Evolutionary conservation across 257 asterid species (phyloP), one percentile per base, ranked within the genome.

Genomic region (Primulina huaijiensis): DNA sequence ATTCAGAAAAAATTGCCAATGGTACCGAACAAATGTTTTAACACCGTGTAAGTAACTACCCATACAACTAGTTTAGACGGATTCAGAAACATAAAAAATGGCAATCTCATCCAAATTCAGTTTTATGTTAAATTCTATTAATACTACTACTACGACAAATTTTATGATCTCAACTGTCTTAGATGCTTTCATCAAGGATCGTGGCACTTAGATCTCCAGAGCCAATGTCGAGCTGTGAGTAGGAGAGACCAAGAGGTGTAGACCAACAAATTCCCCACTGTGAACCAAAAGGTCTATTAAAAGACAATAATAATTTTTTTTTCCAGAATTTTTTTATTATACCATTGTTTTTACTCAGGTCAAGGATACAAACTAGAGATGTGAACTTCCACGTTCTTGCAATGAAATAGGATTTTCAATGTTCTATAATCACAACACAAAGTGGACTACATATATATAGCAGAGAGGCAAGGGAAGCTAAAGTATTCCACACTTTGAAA

Each of bases 171-270:
- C 52, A 40, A 50, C 53, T 11, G n/a, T 50, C 16, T 50, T 5
- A 50, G 8, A 50, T 50, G 21, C 21, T 50, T 14, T 50, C 57
- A 50, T 14, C 56, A 16, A 23, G 61, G 34, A n/a, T 46, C 16
- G 25, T 1, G 8, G 61, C 61, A 74, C 95, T 83, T 81, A 90
- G 96, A 37, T 69, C 31, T 70, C 94, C 97, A 10, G 88, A 73
- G 60, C 89, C 97, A 52, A 88, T 53, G 27, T 68, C 40, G 75
- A 90, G 85, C 72, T 90, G 82, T 0, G 87, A 86, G 73, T 78
- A 90, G 64, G 86, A 73, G 27, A 90, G 82, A 75, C 71, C 79
- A 61, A 88, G 33, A 0, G 96, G 97, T 46, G 90, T 81, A 20
- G 97, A 83, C 23, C 23, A 21, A 21, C 23, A 21, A 21, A 21